These are phyloP conservation scores for Dioscorea dumetorum DNA, from an alignment of 106 monocot genomes.

Conservation along the genomic window DNA sequence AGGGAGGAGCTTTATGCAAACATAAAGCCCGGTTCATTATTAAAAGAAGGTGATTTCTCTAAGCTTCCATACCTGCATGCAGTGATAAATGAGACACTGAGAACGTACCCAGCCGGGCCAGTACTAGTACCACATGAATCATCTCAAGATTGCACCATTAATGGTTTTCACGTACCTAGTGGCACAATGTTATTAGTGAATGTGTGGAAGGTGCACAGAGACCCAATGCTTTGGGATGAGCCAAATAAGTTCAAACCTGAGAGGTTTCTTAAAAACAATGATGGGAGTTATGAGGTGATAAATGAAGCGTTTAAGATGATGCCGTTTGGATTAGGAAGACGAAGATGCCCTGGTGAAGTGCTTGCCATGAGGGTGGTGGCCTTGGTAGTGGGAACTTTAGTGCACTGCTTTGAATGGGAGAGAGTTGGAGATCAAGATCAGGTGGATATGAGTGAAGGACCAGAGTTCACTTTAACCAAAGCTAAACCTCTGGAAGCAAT, in stretches of 20 bases:
- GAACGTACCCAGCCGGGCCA: constrained; percentile 15
- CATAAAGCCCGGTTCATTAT: background rate
- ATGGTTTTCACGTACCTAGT: constrained; percentile 13
- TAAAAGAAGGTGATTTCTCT: constrained; percentile 16
- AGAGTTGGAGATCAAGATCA: background rate
- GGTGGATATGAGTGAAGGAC: background rate
- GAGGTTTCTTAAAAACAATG: constrained; percentile 5
- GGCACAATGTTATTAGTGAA: constrained; percentile 29
- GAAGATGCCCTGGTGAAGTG: constrained; percentile 13
- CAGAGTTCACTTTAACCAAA: constrained; percentile 6
- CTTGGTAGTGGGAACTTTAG: constrained; percentile 1
- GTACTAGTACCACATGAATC: constrained; percentile 28
- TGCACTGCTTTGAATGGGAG: constrained; percentile 9
- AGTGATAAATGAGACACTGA: constrained; percentile 18
- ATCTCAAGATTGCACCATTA: constrained; percentile 11
- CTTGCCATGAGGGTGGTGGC: constrained; percentile 5
- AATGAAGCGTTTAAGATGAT: background rate
- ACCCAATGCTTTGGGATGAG: constrained; percentile 14
- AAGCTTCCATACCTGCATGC: constrained; percentile 17
- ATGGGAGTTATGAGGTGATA: background rate
- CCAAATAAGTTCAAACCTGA: constrained; percentile 24
- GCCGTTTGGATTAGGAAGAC: constrained; percentile 19
- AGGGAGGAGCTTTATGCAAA: constrained; percentile 14
- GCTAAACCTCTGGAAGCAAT: constrained; percentile 7
- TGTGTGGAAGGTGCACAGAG: constrained; percentile 16